Evolutionary conservation across 164 flowering plant species (phyloP), one percentile per base, ranked within the genome.

Genomic region (Protea cynaroides): DNA sequence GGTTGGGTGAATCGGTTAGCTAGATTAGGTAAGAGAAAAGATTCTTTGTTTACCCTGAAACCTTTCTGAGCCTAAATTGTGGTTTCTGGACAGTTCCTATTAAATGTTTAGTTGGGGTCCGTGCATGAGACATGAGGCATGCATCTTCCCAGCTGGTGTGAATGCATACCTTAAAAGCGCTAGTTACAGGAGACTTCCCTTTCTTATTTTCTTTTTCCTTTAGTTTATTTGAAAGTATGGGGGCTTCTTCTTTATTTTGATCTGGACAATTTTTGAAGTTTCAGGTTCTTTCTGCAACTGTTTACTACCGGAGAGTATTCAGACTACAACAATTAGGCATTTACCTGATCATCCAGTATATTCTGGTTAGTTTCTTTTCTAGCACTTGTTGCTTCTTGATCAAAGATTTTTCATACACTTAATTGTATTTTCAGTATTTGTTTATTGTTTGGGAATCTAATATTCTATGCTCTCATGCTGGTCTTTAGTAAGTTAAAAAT

Each of bases 1-100:
- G 92, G 97, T 36, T 93, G 98, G 98, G 95, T 93, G 47, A 93
- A 93, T 76, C 84, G 98, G 38, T 79, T 94, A 46, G 97, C 98
- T 56, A 80, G 84, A 75, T 47, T 90, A 69, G 98, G 98, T 94
- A 74, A 78, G 75, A 43, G 19, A 47, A 19, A 15, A 49, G 52
- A 15, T 49, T 15, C 18, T 49, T 49, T 18, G 18, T 18, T 10
- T 14, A 14, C 49, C 1, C 14, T 47, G 52, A 5, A 12, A 14
- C 19, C 52, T 47, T 6, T 47, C 18, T 8, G 19, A 15, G 52
- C 19, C n/a, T 49, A 15, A 15, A 15, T 13, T 4, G 52, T 49
- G 19, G n/a, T 19, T 49, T 49, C 52, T 12, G 18, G 18, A 49
- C 52, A 49, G 46, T 9, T 40, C 46, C 46, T 40, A 40, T 12